These are phyloP conservation scores for Trichophyton equinum DNA, from an alignment of 2,329 filamentous ascomycete species.

Conservation along the genomic window DNA sequence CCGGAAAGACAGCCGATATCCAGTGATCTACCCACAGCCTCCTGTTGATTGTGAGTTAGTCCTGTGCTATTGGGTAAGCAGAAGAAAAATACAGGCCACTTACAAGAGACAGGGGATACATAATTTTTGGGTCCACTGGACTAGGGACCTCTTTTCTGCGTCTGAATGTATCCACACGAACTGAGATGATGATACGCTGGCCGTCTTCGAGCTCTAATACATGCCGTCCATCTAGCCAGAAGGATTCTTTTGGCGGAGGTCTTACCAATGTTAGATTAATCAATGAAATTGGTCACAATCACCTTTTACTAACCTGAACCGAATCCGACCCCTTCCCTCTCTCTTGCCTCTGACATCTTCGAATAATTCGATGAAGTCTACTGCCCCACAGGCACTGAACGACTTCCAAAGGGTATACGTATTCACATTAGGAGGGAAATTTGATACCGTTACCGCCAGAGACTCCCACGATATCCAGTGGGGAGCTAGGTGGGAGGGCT, in stretches of 20 bases:
- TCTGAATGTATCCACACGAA: slow-evolving; percentile 18
- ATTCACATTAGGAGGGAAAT: slow-evolving; percentile 25
- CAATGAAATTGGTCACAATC: neutral
- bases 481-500: slow-evolving; percentile 8
- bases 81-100: slow-evolving; percentile 10
- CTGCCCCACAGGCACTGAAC: slow-evolving; percentile 41
- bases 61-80: neutral
- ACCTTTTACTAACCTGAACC: slow-evolving; percentile 37
- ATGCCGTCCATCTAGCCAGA: slow-evolving; percentile 35
- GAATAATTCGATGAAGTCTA: slow-evolving; percentile 46
- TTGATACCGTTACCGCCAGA: slow-evolving; percentile 25
- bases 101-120: slow-evolving; percentile 28
- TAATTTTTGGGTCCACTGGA: slow-evolving; percentile 22
- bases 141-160: slow-evolving; percentile 20
- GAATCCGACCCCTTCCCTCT: slow-evolving; percentile 36
- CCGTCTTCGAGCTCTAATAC: slow-evolving; percentile 20
- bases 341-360: slow-evolving; percentile 31
- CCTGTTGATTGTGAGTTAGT: slow-evolving; percentile 21
- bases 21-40: slow-evolving; percentile 36
- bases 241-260: slow-evolving; percentile 41
- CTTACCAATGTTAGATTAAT: slow-evolving; percentile 14
- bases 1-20: slow-evolving; percentile 51
- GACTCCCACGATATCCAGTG: slow-evolving; percentile 32
- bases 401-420: slow-evolving; percentile 38
- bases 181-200: slow-evolving; percentile 12